Evolutionary conservation across 257 asterid genomes (phyloP).

Genomic region (Nicotiana benthamiana): DNA sequence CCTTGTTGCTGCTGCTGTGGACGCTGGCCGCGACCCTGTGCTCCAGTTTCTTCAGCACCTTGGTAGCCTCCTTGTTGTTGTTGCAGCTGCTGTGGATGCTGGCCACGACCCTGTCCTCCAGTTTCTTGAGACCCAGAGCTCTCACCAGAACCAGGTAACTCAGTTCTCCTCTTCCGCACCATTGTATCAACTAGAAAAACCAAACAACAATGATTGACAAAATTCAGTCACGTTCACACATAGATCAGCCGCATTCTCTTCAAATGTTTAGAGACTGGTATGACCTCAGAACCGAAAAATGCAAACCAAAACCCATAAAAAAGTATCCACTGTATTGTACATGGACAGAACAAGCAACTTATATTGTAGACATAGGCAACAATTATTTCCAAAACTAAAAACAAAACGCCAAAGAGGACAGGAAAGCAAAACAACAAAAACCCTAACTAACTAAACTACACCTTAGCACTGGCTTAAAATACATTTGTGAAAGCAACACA

Average conservation of each 20-base stretch:
- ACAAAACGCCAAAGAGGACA: not conserved
- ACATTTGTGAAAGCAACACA: not conserved
- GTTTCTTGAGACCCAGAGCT: slow-evolving; percentile 50
- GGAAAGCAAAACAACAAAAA: not conserved
- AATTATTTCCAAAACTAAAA: not conserved
- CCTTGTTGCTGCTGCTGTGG: slow-evolving; percentile 34
- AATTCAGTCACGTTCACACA: not conserved
- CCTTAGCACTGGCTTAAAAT: not conserved
- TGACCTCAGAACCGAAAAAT: not conserved
- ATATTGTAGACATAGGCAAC: not conserved
- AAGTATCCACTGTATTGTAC: not conserved
- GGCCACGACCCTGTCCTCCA: slow-evolving; percentile 45
- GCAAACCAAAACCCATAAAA: not conserved
- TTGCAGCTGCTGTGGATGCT: slow-evolving; percentile 27
- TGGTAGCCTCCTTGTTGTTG: slow-evolving; percentile 40
- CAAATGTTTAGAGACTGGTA: not conserved
- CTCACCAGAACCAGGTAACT: slow-evolving; percentile 52
- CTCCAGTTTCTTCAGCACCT: slow-evolving; percentile 29
- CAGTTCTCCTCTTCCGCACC: slow-evolving; percentile 80
- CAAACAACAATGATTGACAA: not conserved
- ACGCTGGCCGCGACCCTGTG: slow-evolving; percentile 48
- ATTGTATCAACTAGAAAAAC: slow-evolving; percentile 36
- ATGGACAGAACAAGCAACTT: not conserved
- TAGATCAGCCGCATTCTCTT: not conserved
- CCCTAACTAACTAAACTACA: not conserved